Base-by-base conservation (phyloP, 1,284 basidiomycete species). In the Apiotrichum akiyoshidainum region DNA sequence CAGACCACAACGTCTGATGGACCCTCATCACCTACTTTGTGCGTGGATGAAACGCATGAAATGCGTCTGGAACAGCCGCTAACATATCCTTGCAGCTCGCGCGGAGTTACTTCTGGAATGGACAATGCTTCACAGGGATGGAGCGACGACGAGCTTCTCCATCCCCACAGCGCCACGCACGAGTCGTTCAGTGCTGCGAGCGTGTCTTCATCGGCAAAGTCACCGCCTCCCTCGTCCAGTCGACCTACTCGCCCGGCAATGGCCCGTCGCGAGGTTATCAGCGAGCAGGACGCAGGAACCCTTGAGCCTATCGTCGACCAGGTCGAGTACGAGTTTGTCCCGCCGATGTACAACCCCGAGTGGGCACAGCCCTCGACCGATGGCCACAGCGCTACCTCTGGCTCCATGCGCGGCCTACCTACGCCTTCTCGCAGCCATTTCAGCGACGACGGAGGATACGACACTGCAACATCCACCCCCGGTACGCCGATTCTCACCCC, bases 281-380 rank as follows among this genome's bases (percentile, higher is more conserved):
- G 34, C 34, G 46, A 48, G 34, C 13, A 33, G 46, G 46, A 48
- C 33, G 46, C 46, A 6, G 46, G 46, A 11, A 35, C 46, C 7
- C 46, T 48, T 2, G 33, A 48, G 33, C 46, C 46, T 9, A 48
- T 48, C 33, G 31, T 5, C 16, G 46, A 48, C 33, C 14, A 19
- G n/a, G 31, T 35, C 46, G 46, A 48, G 46, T 48, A 48, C 46
- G 42, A 44, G 19, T 44, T 21, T 19, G 34, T 48, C 9, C 46
- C 46, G 33, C 46, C 46, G 33, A 33, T n/a, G 17, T 48, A 48
- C 46, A 48, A 48, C 46, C 46, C 46, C 46, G 46, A 48, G 33
- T 48, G 46, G 46, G 46, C 46, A 4, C 42, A 44, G 46, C 16
- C 11, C 12, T 48, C 46, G 5, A 33, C 31, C 45, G 11, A 13